Base-by-base conservation (phyloP, 1,139 yeast genomes). In the Pichia sorboxylosa region DNA sequence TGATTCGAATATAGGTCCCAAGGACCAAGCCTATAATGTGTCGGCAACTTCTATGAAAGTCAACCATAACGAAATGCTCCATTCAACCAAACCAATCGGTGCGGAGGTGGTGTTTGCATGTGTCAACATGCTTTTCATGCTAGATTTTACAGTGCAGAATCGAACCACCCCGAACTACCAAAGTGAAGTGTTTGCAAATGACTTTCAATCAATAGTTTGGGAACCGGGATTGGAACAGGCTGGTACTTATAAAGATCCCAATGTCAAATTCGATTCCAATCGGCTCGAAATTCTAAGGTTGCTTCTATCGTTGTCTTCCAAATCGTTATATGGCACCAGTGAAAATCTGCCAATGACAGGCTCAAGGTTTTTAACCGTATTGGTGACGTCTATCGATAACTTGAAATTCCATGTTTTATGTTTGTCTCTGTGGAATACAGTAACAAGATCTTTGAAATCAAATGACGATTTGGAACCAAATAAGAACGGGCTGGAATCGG, bases 221-320 rank as follows among this genome's bases (percentile, higher is more conserved):
- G 92, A 81, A 45, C 73, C 82, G 0, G 94, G 94, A 2, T 64
- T 83, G 26, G 92, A 85, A 0, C 52, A 51, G 2, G 42, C 55
- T 10, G 58, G 63, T 4, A 28, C 27, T 32, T 63, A 66, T 38
- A 50, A 59, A 7, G 47, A 59, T 1, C 71, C 79, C 0, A 60
- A 66, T 33, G 59, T 71, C 4, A 61, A 66, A 8, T 47, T 72
- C 27, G 92, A 82, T 41, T 55, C 74, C 19, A 74, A 81, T 50
- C 64, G 94, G 43, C 54, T 74, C 4, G 93, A 82, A 43, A 59
- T 82, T 2, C 47, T 90, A 27, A 62, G 79, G 34, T 57, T 84
- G 10, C 38, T 87, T 9, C 46, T 81, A 6, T 63, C 78, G 0
- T 55, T 87, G n/a, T 62, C 71, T 17, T 79, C 94, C 1, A 67